phyloP scores from a whole-genome alignment of 2,329 filamentous ascomycete genomes.

The Trichoderma arundinaceum region DNA sequence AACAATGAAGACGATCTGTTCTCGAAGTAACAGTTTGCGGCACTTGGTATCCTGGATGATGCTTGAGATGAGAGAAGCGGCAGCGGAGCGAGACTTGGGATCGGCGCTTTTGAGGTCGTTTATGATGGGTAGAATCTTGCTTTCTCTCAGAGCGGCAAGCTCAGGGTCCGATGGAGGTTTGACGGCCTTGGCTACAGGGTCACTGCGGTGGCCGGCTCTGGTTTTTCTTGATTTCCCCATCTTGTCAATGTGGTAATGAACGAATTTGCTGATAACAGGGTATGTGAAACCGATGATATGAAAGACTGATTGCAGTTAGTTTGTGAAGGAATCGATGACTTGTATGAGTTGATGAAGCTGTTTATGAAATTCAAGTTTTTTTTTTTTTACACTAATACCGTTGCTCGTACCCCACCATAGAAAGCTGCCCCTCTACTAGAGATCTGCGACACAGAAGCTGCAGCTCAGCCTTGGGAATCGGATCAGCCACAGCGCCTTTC shows the following conservation, averaged over 20 bases:
- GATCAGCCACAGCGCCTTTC: background rate
- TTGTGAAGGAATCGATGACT: background rate
- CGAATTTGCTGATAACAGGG: background rate
- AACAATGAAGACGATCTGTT: constrained; percentile 68
- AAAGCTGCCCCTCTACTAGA: constrained; percentile 9
- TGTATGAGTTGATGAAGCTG: constrained; percentile 4
- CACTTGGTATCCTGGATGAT: constrained; percentile 66
- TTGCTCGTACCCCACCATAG: constrained; percentile 33
- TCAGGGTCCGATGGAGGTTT: constrained; percentile 69
- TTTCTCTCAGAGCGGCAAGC: constrained; percentile 65
- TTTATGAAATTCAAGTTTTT: constrained; percentile 2
- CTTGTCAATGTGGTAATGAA: background rate
- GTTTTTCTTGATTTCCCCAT: constrained; percentile 68
- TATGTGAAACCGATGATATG: background rate
- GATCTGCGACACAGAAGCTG: background rate
- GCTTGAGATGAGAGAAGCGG: constrained; percentile 65
- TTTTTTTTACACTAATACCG: constrained; percentile 4
- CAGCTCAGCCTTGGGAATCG: background rate
- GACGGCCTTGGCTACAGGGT: constrained; percentile 62
- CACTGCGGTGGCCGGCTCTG: constrained; percentile 56
- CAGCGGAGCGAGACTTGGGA: constrained; percentile 62
- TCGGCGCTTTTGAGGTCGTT: constrained; percentile 65
- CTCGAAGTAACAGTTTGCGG: constrained; percentile 68
- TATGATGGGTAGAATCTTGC: constrained; percentile 67
- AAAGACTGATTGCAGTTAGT: background rate